Conservation (phyloP, 2,329 filamentous ascomycete genomes). For the Paecilomyces formosus region DNA sequence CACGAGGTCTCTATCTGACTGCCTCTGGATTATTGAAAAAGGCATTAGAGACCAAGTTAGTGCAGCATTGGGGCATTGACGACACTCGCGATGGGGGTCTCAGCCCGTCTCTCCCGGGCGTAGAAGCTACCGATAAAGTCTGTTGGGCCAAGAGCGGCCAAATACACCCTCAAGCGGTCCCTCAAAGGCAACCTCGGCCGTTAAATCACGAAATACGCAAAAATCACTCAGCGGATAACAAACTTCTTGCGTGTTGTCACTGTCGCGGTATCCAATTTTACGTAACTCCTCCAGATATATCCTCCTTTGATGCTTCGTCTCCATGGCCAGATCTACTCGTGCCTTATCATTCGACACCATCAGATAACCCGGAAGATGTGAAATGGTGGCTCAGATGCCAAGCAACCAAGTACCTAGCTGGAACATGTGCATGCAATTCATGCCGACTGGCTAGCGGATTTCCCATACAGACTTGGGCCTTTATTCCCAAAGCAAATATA, state of each 20-base stretch:
- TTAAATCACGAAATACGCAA: constrained; percentile 2
- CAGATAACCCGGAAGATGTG: constrained; percentile 40
- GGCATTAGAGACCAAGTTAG: constrained; percentile 10
- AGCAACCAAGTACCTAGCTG: constrained; percentile 49
- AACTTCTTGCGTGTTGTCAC: constrained; percentile 43
- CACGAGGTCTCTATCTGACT: constrained; percentile 20
- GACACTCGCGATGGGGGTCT: constrained; percentile 24
- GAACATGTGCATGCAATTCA: constrained; percentile 54
- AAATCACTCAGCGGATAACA: constrained; percentile 6
- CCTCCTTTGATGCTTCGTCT: constrained; percentile 40
- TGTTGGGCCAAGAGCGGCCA: constrained; percentile 14
- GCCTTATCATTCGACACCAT: constrained; percentile 36
- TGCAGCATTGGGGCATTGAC: constrained; percentile 20
- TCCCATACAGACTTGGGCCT: constrained; percentile 60
- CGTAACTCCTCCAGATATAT: constrained; percentile 48
- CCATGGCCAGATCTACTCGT: constrained; percentile 48
- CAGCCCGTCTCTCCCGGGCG: constrained; percentile 16
- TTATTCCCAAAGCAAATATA: constrained; percentile 55
- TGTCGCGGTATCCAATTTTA: constrained; percentile 51
- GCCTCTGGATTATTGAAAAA: constrained; percentile 24
- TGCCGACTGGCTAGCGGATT: constrained; percentile 56
- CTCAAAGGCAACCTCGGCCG: neutral
- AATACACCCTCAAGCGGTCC: neutral
- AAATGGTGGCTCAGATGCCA: constrained; percentile 54
- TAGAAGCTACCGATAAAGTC: constrained; percentile 5